A percentile compares a stretch with the other conserved stretches of the same genome.
Evolutionary conservation across 257 asterid species (phyloP).

Genomic region (Nicotiana sylvestris): DNA sequence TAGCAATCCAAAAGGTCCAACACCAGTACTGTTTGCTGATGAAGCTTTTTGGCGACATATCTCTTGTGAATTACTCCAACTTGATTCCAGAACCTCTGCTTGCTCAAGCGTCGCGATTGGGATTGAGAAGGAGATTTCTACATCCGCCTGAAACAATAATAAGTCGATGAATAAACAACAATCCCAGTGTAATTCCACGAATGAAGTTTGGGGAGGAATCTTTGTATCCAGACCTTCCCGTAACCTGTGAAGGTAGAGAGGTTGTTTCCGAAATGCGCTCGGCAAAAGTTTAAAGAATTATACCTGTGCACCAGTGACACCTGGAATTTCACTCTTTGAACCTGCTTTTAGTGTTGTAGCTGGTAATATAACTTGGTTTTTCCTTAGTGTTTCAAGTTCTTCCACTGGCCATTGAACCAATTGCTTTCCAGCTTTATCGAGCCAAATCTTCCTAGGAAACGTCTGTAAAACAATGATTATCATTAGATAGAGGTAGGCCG

Average conservation of each 20-base stretch:
- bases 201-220: no score
- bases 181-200: no score
- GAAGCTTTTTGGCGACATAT: conserved; percentile 32
- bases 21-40: conserved; percentile 20
- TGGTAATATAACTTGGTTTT: not conserved
- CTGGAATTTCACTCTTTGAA: not conserved
- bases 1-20: conserved; percentile 33
- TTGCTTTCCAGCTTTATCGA: not conserved
- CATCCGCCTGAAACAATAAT: conserved; percentile 5
- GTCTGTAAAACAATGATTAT: not conserved
- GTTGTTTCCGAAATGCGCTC: no score
- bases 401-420: not conserved
- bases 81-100: conserved; percentile 24
- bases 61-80: conserved; percentile 22
- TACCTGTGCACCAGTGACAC: not conserved
- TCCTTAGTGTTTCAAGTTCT: not conserved
- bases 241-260: no score
- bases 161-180: not conserved
- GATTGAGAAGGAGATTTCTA: conserved; percentile 8
- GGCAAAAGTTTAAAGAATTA: not conserved
- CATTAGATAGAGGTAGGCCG: no score
- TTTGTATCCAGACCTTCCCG: no score
- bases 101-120: conserved; percentile 25
- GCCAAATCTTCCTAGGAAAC: not conserved
- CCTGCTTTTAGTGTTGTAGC: not conserved